Evolutionary conservation across 1,284 basidiomycete genomes (phyloP).

Genomic region (Cryptococcus sp.): DNA sequence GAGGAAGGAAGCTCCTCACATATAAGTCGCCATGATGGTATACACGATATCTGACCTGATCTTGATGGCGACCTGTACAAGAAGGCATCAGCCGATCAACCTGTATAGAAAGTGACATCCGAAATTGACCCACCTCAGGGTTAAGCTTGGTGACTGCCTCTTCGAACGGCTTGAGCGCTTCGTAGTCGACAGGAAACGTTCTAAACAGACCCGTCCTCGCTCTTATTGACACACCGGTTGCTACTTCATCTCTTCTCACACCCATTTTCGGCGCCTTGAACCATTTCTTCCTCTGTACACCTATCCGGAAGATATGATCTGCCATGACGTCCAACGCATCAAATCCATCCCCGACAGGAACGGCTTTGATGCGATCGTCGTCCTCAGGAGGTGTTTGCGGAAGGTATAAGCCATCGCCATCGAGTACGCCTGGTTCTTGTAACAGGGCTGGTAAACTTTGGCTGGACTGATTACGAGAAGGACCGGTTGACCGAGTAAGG

Average conservation of each 20-base stretch:
- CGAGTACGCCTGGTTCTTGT: constrained; percentile 3
- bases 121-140: constrained; percentile 27
- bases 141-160: constrained; percentile 35
- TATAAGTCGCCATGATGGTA: constrained; percentile 32
- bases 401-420: constrained; percentile 8
- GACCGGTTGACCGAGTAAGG: constrained; percentile 7
- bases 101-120: not conserved
- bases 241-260: constrained; percentile 23
- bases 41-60: constrained; percentile 35
- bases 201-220: constrained; percentile 39
- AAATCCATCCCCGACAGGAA: constrained; percentile 38
- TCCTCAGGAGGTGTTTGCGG: constrained; percentile 5
- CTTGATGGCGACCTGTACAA: constrained; percentile 34
- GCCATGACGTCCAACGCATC: constrained; percentile 49
- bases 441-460: constrained; percentile 3
- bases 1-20: constrained; percentile 19
- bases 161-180: constrained; percentile 36
- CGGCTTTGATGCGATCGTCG: constrained; percentile 18
- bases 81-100: not conserved
- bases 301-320: constrained; percentile 44
- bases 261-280: constrained; percentile 37
- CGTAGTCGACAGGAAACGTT: constrained; percentile 40
- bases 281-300: constrained; percentile 42
- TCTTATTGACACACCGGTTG: constrained; percentile 41
- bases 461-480: constrained; percentile 6